Evolutionary conservation across 352 stramenopile species (phyloP).

Genomic region (Pythium brachiatum): DNA sequence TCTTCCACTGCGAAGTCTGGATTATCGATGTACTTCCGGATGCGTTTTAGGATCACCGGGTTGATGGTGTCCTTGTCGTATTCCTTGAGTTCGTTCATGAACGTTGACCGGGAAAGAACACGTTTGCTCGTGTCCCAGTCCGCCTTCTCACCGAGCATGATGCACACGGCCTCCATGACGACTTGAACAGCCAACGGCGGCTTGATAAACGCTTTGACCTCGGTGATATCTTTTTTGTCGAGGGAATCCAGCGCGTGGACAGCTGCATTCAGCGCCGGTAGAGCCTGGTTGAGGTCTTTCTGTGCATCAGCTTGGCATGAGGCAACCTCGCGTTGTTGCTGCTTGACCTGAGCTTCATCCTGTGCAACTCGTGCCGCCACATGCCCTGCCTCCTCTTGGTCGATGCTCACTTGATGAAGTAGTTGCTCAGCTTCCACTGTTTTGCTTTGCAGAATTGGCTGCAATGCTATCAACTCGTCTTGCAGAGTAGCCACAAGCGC

Average conservation of each 20-base stretch:
- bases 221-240: slow-evolving; percentile 86
- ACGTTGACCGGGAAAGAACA: slow-evolving; percentile 62
- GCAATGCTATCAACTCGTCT: slow-evolving; percentile 80
- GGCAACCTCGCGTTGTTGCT: slow-evolving; percentile 61
- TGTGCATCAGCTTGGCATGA: slow-evolving; percentile 71
- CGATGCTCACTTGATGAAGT: slow-evolving; percentile 55
- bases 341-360: slow-evolving; percentile 62
- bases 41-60: slow-evolving; percentile 51
- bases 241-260: slow-evolving; percentile 74
- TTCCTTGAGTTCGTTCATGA: slow-evolving; percentile 83
- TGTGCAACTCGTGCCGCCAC: slow-evolving; percentile 51
- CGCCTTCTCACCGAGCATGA: slow-evolving; percentile 81
- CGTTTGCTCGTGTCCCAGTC: slow-evolving; percentile 87
- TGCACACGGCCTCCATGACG: slow-evolving; percentile 87
- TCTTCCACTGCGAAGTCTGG: slow-evolving; percentile 81
- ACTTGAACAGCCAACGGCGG: slow-evolving; percentile 78
- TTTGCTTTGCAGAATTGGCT: slow-evolving; percentile 70
- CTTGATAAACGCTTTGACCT: slow-evolving; percentile 86
- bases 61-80: slow-evolving; percentile 86
- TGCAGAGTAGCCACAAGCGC: slow-evolving; percentile 55
- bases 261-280: slow-evolving; percentile 74
- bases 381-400: slow-evolving; percentile 48
- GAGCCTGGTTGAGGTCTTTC: slow-evolving; percentile 61
- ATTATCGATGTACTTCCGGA: slow-evolving; percentile 83
- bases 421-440: slow-evolving; percentile 59